Base-by-base conservation (phyloP, 106 monocot species). In the Dactylorhiza incarnata region DNA sequence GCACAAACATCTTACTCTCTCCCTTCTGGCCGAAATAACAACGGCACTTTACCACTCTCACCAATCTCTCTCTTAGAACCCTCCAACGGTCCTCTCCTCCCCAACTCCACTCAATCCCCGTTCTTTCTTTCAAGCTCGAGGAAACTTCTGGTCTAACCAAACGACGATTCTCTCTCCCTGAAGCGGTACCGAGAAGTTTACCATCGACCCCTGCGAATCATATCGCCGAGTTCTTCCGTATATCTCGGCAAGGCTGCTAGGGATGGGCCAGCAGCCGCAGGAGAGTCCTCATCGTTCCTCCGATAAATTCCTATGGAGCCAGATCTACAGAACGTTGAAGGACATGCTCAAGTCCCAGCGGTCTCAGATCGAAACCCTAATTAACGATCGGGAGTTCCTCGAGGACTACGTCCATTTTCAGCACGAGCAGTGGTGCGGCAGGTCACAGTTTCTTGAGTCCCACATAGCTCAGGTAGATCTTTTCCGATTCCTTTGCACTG, bases 291-390 rank as follows among this genome's bases (percentile, higher is more conserved):
- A 65, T 24, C 29, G 77, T 13, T 53, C 68, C 17, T 43, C 79
- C 49, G 83, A 80, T n/a, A 80, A 75, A 8, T 74, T 66, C 11
- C 79, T 80, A 49, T 86, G 89, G 89, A 67, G 68, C 26, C 77
- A 82, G 20, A 80, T 90, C 25, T 81, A 85, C 43, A 70, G 44
- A 17, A 7, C 51, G 7, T 26, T 90, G 5, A 73, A 73, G 78
- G 85, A 85, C 63, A 68, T 87, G 73, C 67, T 90, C 72, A 69
- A 47, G 44, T 79, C 79, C 6, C 81, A 79, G 70, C 82, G 85
- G 72, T 76, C 78, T 14, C 78, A 87, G 76, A 76, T 84, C 58
- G 73, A 81, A 77, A 68, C 85, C 81, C 85, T 91, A 52, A 83
- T 56, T 29, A 74, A 58, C 50, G 90, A 91, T 49, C 85, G 90